These are phyloP conservation scores for Neoscytalidium dimidiatum DNA, from an alignment of 2,329 filamentous ascomycete species.

Conservation along the genomic window DNA sequence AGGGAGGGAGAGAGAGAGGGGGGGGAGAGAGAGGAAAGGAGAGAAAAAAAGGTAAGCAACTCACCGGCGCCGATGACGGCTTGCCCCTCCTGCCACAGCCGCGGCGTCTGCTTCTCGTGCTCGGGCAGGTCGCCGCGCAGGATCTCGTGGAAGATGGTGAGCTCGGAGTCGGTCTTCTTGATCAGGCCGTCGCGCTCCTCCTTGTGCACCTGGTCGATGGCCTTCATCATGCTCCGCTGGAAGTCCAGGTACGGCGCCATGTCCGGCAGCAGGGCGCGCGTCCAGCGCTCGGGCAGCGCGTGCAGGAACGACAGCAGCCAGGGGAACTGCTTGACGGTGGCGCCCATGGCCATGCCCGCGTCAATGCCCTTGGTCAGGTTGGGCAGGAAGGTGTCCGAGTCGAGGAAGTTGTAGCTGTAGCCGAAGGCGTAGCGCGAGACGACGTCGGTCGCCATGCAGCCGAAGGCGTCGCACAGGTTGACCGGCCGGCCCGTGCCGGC, in stretches of 20 bases:
- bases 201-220: conserved; percentile 13
- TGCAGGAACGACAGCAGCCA: conserved; percentile 22
- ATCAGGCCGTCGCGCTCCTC: conserved; percentile 5
- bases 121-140: conserved; percentile 19
- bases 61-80: conserved; percentile 22
- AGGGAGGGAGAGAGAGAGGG: too few relatives aligned
- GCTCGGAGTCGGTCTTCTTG: neutral
- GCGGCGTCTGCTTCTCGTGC: conserved; percentile 18
- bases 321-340: conserved; percentile 26
- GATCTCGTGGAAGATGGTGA: conserved; percentile 23
- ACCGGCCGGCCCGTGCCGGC: conserved; percentile 22
- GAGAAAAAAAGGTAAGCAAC: too few relatives aligned
- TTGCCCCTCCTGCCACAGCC: conserved; percentile 21
- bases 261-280: conserved; percentile 1
- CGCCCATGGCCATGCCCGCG: conserved; percentile 19
- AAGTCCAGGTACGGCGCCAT: conserved; percentile 21
- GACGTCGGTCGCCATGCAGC: conserved; percentile 26
- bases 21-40: too few relatives aligned
- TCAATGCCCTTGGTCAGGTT: conserved; percentile 27
- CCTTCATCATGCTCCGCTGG: conserved; percentile 18
- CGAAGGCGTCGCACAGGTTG: conserved; percentile 23
- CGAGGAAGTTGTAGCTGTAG: conserved; percentile 24
- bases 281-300: conserved; percentile 4
- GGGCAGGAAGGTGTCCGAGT: conserved; percentile 17
- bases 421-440: conserved; percentile 28